Conservation (phyloP, 495 filamentous ascomycete genomes). For the Mycothermus thermophilus region DNA sequence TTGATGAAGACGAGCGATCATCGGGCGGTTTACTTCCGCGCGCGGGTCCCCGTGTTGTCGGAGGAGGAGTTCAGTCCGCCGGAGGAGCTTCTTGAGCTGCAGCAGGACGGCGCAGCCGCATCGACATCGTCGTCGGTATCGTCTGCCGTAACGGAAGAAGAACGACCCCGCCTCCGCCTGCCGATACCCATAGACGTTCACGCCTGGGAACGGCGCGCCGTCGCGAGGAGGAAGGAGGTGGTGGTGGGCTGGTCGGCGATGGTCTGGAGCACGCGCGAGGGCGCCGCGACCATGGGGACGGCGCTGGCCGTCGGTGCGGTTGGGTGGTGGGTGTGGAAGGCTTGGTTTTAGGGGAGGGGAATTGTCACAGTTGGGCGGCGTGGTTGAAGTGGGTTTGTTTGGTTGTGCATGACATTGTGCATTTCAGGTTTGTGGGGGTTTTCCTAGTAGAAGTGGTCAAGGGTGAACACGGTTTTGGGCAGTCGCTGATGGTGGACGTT, state of each 20-base stretch:
- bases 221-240: slow-evolving; percentile 27
- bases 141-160: background rate
- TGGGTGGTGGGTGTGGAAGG: slow-evolving; percentile 26
- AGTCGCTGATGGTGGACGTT: too few species aligned
- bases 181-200: slow-evolving; percentile 30
- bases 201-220: slow-evolving; percentile 29
- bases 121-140: background rate
- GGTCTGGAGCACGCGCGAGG: slow-evolving; percentile 29
- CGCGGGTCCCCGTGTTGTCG: slow-evolving; percentile 40
- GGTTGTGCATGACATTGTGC: too few species aligned
- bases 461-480: too few species aligned
- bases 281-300: slow-evolving; percentile 25
- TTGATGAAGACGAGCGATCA: slow-evolving; percentile 71
- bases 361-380: too few species aligned
- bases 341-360: slow-evolving; percentile 2
- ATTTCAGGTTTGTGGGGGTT: too few species aligned
- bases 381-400: too few species aligned
- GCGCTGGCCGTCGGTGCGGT: slow-evolving; percentile 20
- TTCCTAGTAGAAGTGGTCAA: too few species aligned
- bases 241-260: slow-evolving; percentile 34
- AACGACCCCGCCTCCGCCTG: slow-evolving; percentile 19
- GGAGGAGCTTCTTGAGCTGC: too few species aligned
- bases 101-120: too few species aligned
- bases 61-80: slow-evolving; percentile 17
- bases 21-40: slow-evolving; percentile 58